Base-by-base conservation (phyloP, 163 green algal genomes). In the Scenedesmus sp. region DNA sequence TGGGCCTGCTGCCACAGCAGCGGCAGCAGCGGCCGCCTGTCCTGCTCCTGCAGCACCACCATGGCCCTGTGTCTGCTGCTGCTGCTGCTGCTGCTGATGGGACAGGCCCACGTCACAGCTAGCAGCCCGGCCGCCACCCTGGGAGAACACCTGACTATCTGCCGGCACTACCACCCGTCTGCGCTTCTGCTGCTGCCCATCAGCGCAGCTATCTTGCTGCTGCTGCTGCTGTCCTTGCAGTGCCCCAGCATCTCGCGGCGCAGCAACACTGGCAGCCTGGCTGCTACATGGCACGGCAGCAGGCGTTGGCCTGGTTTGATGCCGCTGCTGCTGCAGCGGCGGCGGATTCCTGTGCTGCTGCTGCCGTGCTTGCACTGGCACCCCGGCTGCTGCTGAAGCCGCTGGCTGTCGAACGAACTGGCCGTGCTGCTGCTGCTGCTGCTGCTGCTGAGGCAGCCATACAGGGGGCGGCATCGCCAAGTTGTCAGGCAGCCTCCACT, bases 131-230 rank as follows among this genome's bases (percentile, higher is more conserved):
- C 82, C 82, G 1, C 82, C 82, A 30, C 20, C 51, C 37, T 42
- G n/a, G 30, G 82, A 78, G 53, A 56, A 87, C 53, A 78, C 82
- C 26, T 87, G 46, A 42, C 82, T 87, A 20, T 49, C 51, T 43
- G 82, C 82, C 26, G 82, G 82, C 82, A 87, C 82, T 26, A 44
- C 51, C 42, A 87, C 26, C 3, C 53, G 37, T 1, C 46, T 18
- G 10, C 82, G 82, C 82, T 87, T 87, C 37, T 83, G 85, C 65
- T 89, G 85, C 46, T 51, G 53, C 37, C 22, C 40, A 73, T 49
- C 40, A 46, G 30, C 49, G 2, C 33, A 51, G 26, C 72, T 35
- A 70, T 43, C 43, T 2, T 89, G 22, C 61, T 83, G 56, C 56
- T 81, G 61, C 84, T 89, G 84, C 84, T 89, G 85, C 85, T 65